phyloP scores from a whole-genome alignment of 352 stramenopile genomes.

The Phytopythium chamaehyphon region DNA sequence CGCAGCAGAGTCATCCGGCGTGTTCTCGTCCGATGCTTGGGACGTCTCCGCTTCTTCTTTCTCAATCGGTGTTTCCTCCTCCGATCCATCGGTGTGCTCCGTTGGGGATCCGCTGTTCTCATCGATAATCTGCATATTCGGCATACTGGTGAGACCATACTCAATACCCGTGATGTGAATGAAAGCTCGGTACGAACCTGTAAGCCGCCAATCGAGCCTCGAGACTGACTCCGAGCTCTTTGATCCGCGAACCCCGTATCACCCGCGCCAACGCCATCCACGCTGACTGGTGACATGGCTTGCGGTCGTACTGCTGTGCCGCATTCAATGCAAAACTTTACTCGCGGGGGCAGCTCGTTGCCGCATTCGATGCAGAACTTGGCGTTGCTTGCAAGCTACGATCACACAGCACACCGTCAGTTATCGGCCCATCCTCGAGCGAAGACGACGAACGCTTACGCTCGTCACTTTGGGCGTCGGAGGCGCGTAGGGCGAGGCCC shows the following conservation, averaged over 20 bases:
- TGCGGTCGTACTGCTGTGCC: slow-evolving; percentile 59
- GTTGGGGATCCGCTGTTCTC: slow-evolving; percentile 59
- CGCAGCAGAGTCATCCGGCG: slow-evolving; percentile 10
- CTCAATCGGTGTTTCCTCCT: slow-evolving; percentile 41
- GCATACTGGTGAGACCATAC: background rate
- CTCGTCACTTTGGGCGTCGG: slow-evolving; percentile 36
- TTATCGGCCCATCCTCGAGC: background rate
- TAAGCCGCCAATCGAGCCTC: slow-evolving; percentile 40
- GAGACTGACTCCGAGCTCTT: slow-evolving; percentile 33
- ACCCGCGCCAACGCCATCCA: slow-evolving; percentile 15
- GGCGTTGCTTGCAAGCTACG: slow-evolving; percentile 52
- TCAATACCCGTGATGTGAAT: background rate
- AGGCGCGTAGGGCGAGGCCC: slow-evolving; percentile 26
- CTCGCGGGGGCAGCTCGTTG: slow-evolving; percentile 64
- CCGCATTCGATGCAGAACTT: slow-evolving; percentile 87
- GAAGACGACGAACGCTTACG: slow-evolving; percentile 20
- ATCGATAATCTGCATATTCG: slow-evolving; percentile 49
- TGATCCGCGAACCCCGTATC: slow-evolving; percentile 19
- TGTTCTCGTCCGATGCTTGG: slow-evolving; percentile 18
- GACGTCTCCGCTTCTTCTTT: slow-evolving; percentile 31
- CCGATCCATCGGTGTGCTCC: slow-evolving; percentile 48
- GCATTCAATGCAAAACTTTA: slow-evolving; percentile 88
- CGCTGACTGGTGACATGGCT: slow-evolving; percentile 45
- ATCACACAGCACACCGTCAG: background rate
- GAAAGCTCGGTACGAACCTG: slow-evolving; percentile 22